Evolutionary conservation across 2,329 filamentous ascomycete genomes (phyloP).

Genomic region (Paraphoma sp.): DNA sequence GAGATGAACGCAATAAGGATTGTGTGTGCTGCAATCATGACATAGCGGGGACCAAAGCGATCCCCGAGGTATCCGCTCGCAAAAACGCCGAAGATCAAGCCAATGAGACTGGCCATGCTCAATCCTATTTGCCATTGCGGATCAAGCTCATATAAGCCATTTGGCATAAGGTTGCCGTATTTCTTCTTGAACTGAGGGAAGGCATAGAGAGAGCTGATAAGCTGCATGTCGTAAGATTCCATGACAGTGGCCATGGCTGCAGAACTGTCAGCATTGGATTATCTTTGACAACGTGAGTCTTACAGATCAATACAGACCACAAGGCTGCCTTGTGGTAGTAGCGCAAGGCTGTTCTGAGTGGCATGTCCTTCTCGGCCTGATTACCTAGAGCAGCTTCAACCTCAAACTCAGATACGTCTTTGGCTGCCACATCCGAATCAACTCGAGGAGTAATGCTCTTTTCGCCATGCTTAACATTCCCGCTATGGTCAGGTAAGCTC

Average conservation of each 20-base stretch:
- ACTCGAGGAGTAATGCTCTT: neutral
- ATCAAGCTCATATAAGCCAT: conserved; percentile 43
- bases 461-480: neutral
- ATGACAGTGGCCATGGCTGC: conserved; percentile 79
- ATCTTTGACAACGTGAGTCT: neutral
- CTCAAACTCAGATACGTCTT: neutral
- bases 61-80: conserved; percentile 48
- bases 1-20: conserved; percentile 11
- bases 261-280: neutral
- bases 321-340: conserved; percentile 82
- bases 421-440: neutral
- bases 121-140: conserved; percentile 48
- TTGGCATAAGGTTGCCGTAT: conserved; percentile 42
- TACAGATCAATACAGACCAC: conserved; percentile 77
- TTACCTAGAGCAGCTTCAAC: conserved; percentile 6
- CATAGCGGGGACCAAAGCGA: conserved; percentile 37
- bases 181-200: conserved; percentile 48
- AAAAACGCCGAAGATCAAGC: conserved; percentile 45
- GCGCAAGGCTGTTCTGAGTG: conserved; percentile 70
- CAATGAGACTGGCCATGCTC: conserved; percentile 5
- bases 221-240: conserved; percentile 81
- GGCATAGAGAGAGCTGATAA: conserved; percentile 76
- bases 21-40: conserved; percentile 13
- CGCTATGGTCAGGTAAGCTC: neutral
- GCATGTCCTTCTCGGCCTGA: conserved; percentile 7